Evolutionary conservation across 164 flowering plant species (phyloP).

Genomic region (Magnolia changhungtana): DNA sequence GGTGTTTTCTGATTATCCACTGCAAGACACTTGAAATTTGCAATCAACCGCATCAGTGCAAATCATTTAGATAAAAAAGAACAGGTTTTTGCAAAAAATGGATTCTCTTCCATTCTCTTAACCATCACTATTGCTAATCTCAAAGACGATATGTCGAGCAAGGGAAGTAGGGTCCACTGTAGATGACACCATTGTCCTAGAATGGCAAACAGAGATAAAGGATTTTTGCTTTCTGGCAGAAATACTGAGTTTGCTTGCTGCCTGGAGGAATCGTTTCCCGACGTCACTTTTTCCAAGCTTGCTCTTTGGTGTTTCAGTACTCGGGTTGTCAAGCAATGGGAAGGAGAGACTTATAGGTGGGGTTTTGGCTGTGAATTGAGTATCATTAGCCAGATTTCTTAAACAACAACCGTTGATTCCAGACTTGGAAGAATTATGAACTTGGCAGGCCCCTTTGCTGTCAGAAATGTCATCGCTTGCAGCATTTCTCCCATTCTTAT

Average conservation of each 20-base stretch:
- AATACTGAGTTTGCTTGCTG: constrained; percentile 36
- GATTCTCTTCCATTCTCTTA: constrained; percentile 11
- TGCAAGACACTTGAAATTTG: not conserved
- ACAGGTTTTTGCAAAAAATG: not conserved
- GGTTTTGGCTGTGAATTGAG: constrained; percentile 15
- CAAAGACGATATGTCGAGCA: constrained; percentile 31
- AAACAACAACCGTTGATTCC: constrained; percentile 7
- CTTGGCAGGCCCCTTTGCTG: not conserved
- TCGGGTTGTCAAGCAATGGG: constrained; percentile 1
- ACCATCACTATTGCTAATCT: constrained; percentile 35
- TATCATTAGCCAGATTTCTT: not conserved
- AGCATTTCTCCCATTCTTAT: not conserved
- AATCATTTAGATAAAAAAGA: not conserved
- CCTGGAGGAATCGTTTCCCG: constrained; percentile 44
- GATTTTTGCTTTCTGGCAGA: constrained; percentile 25
- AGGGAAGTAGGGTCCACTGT: not conserved
- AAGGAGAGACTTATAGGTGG: constrained; percentile 6
- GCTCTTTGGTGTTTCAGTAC: constrained; percentile 8
- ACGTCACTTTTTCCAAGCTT: constrained; percentile 28
- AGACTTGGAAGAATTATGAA: constrained; percentile 2
- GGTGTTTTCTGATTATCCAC: not conserved
- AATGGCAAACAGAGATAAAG: constrained; percentile 15
- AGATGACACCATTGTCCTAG: constrained; percentile 9
- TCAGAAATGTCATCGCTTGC: not conserved
- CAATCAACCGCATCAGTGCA: not conserved